These are phyloP conservation scores for Lichenothelia convexa DNA, from an alignment of 495 filamentous ascomycete species.

Conservation along the genomic window DNA sequence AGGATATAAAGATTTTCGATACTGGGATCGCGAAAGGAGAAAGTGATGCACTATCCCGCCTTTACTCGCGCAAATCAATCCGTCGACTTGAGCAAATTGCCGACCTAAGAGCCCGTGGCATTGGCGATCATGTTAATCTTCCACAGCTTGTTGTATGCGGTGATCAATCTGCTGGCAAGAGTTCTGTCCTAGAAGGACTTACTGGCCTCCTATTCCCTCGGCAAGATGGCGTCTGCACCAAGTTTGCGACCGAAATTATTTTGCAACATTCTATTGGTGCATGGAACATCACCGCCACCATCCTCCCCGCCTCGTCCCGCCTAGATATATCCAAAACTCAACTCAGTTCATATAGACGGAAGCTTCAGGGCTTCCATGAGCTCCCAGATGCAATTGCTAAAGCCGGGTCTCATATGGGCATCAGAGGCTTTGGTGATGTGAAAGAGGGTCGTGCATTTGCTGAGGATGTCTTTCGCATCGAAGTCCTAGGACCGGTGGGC, in stretches of 20 bases:
- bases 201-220: slow-evolving; percentile 27
- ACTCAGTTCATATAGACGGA: background rate
- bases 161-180: slow-evolving; percentile 8
- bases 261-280: slow-evolving; percentile 22
- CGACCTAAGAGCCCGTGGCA: slow-evolving; percentile 2
- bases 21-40: too few relatives aligned
- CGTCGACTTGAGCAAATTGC: slow-evolving; percentile 6
- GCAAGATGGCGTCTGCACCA: slow-evolving; percentile 25
- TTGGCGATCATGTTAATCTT: slow-evolving; percentile 4
- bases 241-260: slow-evolving; percentile 34
- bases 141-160: slow-evolving; percentile 8
- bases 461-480: slow-evolving; percentile 6
- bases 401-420: slow-evolving; percentile 4
- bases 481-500: slow-evolving; percentile 3
- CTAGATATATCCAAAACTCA: background rate
- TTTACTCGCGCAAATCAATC: too few relatives aligned
- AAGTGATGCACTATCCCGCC: too few relatives aligned
- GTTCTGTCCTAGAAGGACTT: slow-evolving; percentile 19
- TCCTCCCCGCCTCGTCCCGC: slow-evolving; percentile 1
- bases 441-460: slow-evolving; percentile 2
- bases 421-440: background rate
- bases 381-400: slow-evolving; percentile 2
- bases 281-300: slow-evolving; percentile 1
- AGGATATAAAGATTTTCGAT: too few relatives aligned
- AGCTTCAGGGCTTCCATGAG: background rate